These are phyloP conservation scores for Phytophthora capsici DNA, from an alignment of 352 stramenopile species.

Conservation along the genomic window DNA sequence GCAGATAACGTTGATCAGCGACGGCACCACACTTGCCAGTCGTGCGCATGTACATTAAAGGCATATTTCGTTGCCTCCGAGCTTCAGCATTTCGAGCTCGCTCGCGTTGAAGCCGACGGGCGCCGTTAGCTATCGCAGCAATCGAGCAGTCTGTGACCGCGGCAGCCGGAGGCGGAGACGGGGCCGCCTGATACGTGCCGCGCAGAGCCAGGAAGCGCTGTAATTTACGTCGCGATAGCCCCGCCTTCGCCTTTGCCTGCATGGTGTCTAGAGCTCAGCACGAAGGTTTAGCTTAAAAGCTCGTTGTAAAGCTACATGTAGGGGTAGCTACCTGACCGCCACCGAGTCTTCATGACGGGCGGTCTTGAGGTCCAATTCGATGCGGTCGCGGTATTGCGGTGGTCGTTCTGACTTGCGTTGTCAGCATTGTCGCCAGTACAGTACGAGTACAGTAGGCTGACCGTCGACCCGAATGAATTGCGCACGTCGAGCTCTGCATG, in stretches of 20 bases:
- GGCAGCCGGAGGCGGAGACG: slow-evolving; percentile 36
- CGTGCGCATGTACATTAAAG: neutral
- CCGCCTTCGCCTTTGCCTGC: neutral
- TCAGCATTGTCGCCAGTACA: slow-evolving; percentile 4
- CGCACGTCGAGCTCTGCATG: slow-evolving; percentile 5
- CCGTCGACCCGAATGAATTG: slow-evolving; percentile 6
- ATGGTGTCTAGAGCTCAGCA: neutral
- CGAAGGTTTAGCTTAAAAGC: neutral
- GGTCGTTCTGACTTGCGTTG: slow-evolving; percentile 1
- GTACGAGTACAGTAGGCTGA: slow-evolving; percentile 27
- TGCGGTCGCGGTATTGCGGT: slow-evolving; percentile 22
- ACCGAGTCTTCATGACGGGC: slow-evolving; percentile 1
- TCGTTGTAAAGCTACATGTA: too few species aligned
- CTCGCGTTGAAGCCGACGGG: slow-evolving; percentile 27
- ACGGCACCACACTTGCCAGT: slow-evolving; percentile 7
- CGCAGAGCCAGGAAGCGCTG: slow-evolving; percentile 26
- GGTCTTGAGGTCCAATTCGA: slow-evolving; percentile 6
- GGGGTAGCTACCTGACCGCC: neutral
- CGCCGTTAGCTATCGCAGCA: slow-evolving; percentile 25
- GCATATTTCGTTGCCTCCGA: too few species aligned
- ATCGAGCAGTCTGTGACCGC: slow-evolving; percentile 32
- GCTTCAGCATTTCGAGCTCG: neutral
- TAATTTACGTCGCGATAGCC: slow-evolving; percentile 34
- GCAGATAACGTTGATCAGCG: too few species aligned
- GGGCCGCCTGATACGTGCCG: slow-evolving; percentile 38